phyloP scores from a whole-genome alignment of 345 rosid species.

The Rhizophora apiculata region DNA sequence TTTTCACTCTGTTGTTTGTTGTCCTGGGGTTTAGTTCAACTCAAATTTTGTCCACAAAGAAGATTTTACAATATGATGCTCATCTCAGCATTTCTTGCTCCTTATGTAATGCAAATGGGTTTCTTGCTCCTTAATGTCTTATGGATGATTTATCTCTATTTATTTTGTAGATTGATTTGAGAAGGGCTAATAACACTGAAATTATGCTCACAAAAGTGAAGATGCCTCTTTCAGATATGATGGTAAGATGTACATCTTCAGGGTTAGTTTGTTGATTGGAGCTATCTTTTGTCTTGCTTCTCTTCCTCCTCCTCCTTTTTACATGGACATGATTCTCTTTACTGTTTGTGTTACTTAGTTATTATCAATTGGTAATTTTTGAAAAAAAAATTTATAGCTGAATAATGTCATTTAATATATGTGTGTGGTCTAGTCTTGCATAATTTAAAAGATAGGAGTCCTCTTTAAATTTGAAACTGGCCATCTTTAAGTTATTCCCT shows the following conservation, averaged over 20 bases:
- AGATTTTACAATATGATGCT: background rate
- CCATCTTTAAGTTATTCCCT: conserved; percentile 1
- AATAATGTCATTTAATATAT: background rate
- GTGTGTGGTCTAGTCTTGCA: background rate
- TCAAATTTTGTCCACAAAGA: conserved; percentile 12
- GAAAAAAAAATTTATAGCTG: too few species aligned
- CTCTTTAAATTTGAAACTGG: background rate
- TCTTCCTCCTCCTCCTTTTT: background rate
- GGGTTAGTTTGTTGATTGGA: background rate
- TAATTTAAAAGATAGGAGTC: background rate
- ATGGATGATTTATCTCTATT: conserved; percentile 12
- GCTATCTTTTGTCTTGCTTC: background rate
- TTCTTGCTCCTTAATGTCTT: background rate
- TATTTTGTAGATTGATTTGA: conserved; percentile 68
- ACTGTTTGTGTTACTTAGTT: background rate
- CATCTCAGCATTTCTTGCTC: background rate
- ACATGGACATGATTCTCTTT: background rate
- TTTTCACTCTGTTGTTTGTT: too few species aligned
- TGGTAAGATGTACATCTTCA: conserved; percentile 56
- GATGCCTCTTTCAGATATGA: conserved; percentile 98
- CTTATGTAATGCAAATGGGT: background rate
- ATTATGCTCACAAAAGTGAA: conserved; percentile 99
- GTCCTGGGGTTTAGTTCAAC: background rate
- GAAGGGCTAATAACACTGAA: conserved; percentile 99
- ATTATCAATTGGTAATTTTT: background rate